phyloP scores from a whole-genome alignment of 805 yeast genomes.

The Lipomyces lipofer region DNA sequence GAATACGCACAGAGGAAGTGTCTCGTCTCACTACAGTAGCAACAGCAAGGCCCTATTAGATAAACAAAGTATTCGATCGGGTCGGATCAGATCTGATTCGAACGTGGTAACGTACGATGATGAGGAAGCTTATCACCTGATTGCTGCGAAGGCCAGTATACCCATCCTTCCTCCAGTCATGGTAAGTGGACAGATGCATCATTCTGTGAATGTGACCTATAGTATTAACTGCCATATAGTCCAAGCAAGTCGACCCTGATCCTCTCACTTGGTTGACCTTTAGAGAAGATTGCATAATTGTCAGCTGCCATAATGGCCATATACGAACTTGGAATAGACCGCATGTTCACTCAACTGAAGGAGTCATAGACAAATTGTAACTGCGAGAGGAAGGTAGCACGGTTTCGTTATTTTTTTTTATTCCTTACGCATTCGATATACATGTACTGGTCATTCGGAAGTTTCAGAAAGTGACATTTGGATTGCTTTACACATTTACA shows the following conservation, averaged over 20 bases:
- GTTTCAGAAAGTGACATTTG: too few species aligned
- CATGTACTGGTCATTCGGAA: too few species aligned
- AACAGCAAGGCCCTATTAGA: slow-evolving; percentile 12
- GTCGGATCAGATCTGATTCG: slow-evolving; percentile 23
- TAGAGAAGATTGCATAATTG: slow-evolving; percentile 25
- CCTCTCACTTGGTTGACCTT: slow-evolving; percentile 28
- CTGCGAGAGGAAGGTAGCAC: not conserved
- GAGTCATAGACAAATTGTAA: slow-evolving; percentile 1
- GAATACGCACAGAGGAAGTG: slow-evolving; percentile 25
- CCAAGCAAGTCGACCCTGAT: slow-evolving; percentile 30
- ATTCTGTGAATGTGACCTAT: too few species aligned
- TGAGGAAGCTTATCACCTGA: slow-evolving; percentile 27
- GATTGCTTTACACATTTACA: too few species aligned
- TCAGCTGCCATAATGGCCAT: slow-evolving; percentile 30
- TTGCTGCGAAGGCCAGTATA: slow-evolving; percentile 27
- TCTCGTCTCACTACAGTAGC: slow-evolving; percentile 19
- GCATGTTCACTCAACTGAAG: slow-evolving; percentile 14
- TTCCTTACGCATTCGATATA: not conserved
- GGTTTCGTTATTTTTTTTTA: not conserved
- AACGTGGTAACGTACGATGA: slow-evolving; percentile 23
- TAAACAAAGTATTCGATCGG: slow-evolving; percentile 4
- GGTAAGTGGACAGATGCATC: too few species aligned
- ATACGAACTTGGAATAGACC: slow-evolving; percentile 33
- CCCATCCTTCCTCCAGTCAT: slow-evolving; percentile 32
- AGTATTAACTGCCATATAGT: slow-evolving; percentile 1